Percentiles rank a stretch among this genome's conserved stretches.
Conservation (phyloP, 352 stramenopile genomes). For the Globisporangium perplexum region DNA sequence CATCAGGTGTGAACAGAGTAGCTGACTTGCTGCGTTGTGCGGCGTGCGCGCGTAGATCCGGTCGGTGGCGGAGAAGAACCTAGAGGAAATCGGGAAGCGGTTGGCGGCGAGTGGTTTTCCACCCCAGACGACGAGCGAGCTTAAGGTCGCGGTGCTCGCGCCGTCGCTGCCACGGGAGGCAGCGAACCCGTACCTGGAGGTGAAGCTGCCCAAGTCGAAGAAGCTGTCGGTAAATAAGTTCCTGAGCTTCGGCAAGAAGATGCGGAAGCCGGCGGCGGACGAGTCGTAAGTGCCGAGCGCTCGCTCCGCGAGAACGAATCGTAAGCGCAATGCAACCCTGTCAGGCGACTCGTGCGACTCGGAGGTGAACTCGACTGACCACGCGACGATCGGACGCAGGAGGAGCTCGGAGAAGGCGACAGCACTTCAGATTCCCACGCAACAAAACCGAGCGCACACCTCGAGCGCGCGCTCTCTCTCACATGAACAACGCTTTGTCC, state of each 20-base stretch:
- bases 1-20: too few species aligned
- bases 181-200: constrained; percentile 18
- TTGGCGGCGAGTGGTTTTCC: constrained; percentile 36
- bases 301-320: not conserved
- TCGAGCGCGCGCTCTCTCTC: not conserved
- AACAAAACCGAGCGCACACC: constrained; percentile 1
- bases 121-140: constrained; percentile 35
- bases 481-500: not conserved
- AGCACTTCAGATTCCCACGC: not conserved
- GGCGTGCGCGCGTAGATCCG: constrained; percentile 36
- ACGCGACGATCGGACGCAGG: too few species aligned
- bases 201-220: constrained; percentile 49
- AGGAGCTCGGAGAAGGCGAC: too few species aligned
- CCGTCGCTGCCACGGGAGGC: constrained; percentile 6
- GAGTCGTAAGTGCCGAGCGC: constrained; percentile 1
- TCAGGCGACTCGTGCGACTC: not conserved
- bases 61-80: constrained; percentile 62
- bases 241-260: constrained; percentile 58
- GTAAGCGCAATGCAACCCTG: not conserved
- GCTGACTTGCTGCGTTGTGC: not conserved
- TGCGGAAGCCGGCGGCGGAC: constrained; percentile 31
- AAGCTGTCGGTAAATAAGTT: constrained; percentile 79
- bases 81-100: constrained; percentile 67
- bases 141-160: constrained; percentile 44
- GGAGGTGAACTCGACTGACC: too few species aligned